Percentiles rank a stretch among this genome's conserved stretches.
These are phyloP conservation scores for Gomphus sp. DNA, from an alignment of 1,284 basidiomycete genomes.

Conservation along the genomic window DNA sequence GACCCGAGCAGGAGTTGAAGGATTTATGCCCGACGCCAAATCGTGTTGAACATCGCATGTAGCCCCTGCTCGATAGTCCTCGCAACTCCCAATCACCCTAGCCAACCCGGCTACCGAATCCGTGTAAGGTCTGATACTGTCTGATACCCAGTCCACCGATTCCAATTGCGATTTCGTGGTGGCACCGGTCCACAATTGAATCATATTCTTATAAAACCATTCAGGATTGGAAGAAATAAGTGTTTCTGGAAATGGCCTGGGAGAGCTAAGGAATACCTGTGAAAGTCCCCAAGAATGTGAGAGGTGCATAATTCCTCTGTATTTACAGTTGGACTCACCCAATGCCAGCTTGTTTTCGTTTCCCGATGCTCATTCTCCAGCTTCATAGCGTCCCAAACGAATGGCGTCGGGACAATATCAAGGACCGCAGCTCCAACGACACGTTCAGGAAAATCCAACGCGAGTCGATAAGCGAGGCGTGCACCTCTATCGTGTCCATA, in stretches of 20 bases:
- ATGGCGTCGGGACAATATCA: conserved; percentile 20
- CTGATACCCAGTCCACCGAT: conserved; percentile 14
- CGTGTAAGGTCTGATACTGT: conserved; percentile 15
- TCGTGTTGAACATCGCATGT: conserved; percentile 17
- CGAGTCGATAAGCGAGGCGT: conserved; percentile 19
- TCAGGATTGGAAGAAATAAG: conserved; percentile 16
- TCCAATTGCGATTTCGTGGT: conserved; percentile 4
- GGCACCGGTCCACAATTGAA: conserved; percentile 16
- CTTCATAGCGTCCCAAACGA: conserved; percentile 19
- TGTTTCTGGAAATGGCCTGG: conserved; percentile 19
- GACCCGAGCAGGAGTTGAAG: conserved; percentile 8
- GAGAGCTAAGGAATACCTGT: conserved; percentile 20
- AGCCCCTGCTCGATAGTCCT: conserved; percentile 20
- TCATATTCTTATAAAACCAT: conserved; percentile 16
- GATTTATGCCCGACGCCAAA: conserved; percentile 14
- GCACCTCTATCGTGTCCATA: conserved; percentile 22
- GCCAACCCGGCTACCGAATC: conserved; percentile 13
- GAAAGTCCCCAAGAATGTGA: background rate
- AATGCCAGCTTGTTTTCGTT: conserved; percentile 18
- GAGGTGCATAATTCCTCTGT: background rate
- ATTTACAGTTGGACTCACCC: conserved; percentile 12
- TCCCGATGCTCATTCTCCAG: conserved; percentile 14
- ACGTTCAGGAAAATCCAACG: conserved; percentile 16
- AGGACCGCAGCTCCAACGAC: conserved; percentile 18
- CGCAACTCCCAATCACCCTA: conserved; percentile 16